Percentiles rank a stretch among this genome's conserved stretches.
Evolutionary conservation across 768 basidiomycete species (phyloP).

Genomic region (Cystoderma amianthinum): DNA sequence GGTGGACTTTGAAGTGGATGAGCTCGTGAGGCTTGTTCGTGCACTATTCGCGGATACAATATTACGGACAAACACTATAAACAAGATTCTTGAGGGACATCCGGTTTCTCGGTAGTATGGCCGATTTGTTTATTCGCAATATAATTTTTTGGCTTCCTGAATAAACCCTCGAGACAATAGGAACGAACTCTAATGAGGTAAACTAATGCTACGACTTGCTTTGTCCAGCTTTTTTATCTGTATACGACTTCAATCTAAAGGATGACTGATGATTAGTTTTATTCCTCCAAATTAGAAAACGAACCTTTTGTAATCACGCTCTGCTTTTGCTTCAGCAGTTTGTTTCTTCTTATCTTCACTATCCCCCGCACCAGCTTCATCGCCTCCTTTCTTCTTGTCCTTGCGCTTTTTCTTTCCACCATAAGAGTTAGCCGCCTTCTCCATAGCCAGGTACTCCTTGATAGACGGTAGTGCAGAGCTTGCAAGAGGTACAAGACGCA

Average conservation of each 20-base stretch:
- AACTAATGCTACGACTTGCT: too few relatives aligned
- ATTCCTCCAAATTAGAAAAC: slow-evolving; percentile 9
- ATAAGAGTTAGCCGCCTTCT: slow-evolving; percentile 54
- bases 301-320: slow-evolving; percentile 54
- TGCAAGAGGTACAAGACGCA: slow-evolving; percentile 65
- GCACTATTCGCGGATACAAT: slow-evolving; percentile 88
- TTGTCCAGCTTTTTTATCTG: slow-evolving; percentile 32
- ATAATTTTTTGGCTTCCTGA: too few relatives aligned
- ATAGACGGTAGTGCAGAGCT: slow-evolving; percentile 84
- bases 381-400: slow-evolving; percentile 54
- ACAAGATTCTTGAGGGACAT: slow-evolving; percentile 62
- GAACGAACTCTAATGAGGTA: background rate
- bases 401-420: slow-evolving; percentile 71
- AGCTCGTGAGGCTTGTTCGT: slow-evolving; percentile 72
- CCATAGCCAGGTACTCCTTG: slow-evolving; percentile 73
- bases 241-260: slow-evolving; percentile 33
- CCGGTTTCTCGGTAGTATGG: slow-evolving; percentile 26
- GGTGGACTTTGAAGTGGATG: slow-evolving; percentile 83
- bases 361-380: slow-evolving; percentile 19
- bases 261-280: background rate
- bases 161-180: background rate
- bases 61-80: slow-evolving; percentile 74
- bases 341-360: slow-evolving; percentile 29
- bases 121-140: too few relatives aligned
- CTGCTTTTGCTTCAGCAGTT: slow-evolving; percentile 37